Evolutionary conservation across 345 rosid genomes (phyloP).

Genomic region (Populus nigra): DNA sequence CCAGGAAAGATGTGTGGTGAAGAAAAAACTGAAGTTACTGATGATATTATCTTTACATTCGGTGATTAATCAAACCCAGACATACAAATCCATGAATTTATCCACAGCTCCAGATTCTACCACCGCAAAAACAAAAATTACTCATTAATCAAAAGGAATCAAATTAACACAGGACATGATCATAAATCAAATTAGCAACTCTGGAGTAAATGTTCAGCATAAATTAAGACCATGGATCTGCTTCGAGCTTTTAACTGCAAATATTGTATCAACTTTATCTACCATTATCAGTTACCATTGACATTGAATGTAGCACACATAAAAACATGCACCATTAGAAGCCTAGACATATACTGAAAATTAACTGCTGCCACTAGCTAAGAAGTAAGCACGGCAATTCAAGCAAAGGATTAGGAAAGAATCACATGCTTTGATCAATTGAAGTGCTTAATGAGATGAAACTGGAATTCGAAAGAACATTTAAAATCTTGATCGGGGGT

Average conservation of each 20-base stretch:
- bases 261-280: constrained; percentile 2
- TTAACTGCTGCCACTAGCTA: constrained; percentile 2
- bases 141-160: too few species aligned
- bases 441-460: background rate
- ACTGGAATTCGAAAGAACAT: background rate
- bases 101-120: too few species aligned
- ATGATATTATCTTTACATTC: background rate
- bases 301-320: constrained; percentile 2
- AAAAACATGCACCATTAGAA: background rate
- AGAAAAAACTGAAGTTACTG: background rate
- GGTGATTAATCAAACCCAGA: background rate
- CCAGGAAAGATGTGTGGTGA: background rate
- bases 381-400: background rate
- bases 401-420: background rate
- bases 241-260: constrained; percentile 1
- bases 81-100: too few species aligned
- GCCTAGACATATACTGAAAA: background rate
- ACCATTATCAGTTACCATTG: background rate
- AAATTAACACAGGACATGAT: too few species aligned
- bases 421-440: background rate
- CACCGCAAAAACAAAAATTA: too few species aligned
- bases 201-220: background rate
- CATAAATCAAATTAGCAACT: too few species aligned
- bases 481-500: background rate
- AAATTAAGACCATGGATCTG: background rate